Evolutionary conservation across 2,329 filamentous ascomycete genomes (phyloP).

Genomic region (Diaporthe longicolla): DNA sequence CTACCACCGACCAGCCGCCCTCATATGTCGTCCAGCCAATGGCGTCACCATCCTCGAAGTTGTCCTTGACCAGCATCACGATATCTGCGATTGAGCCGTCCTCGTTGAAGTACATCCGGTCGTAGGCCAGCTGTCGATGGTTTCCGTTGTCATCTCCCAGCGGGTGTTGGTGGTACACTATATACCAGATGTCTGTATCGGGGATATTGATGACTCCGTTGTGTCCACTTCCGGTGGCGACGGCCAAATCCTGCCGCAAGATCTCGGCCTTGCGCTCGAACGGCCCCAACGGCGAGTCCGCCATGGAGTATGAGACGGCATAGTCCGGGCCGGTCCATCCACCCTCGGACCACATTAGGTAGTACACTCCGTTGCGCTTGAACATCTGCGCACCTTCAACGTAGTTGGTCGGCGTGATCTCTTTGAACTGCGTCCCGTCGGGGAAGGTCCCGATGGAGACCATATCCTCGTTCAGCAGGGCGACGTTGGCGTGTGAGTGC

Average conservation of each 20-base stretch:
- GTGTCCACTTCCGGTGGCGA: slow-evolving; percentile 56
- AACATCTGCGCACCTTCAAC: slow-evolving; percentile 61
- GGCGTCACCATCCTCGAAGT: slow-evolving; percentile 57
- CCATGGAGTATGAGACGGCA: slow-evolving; percentile 59
- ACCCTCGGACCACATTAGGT: slow-evolving; percentile 62
- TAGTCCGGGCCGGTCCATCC: slow-evolving; percentile 62
- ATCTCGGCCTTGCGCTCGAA: slow-evolving; percentile 57
- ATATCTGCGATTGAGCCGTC: slow-evolving; percentile 59
- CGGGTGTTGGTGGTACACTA: slow-evolving; percentile 62
- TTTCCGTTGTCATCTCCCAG: slow-evolving; percentile 60
- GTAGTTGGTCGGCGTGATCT: slow-evolving; percentile 63
- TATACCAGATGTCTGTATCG: slow-evolving; percentile 57
- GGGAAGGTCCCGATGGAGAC: slow-evolving; percentile 57
- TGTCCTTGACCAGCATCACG: slow-evolving; percentile 60
- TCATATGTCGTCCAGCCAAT: slow-evolving; percentile 54
- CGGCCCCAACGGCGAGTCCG: slow-evolving; percentile 56
- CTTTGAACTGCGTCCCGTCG: slow-evolving; percentile 55
- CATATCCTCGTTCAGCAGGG: slow-evolving; percentile 60
- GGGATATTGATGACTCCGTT: slow-evolving; percentile 58
- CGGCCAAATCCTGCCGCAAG: slow-evolving; percentile 52
- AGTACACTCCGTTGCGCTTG: slow-evolving; percentile 58
- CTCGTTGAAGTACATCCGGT: slow-evolving; percentile 62
- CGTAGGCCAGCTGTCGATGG: slow-evolving; percentile 62
- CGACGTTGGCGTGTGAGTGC: slow-evolving; percentile 58
- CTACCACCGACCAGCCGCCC: slow-evolving; percentile 47